Percentiles rank a stretch among this genome's conserved stretches.
Conservation (phyloP, 331 rosid genomes). For the Saraca asoca region DNA sequence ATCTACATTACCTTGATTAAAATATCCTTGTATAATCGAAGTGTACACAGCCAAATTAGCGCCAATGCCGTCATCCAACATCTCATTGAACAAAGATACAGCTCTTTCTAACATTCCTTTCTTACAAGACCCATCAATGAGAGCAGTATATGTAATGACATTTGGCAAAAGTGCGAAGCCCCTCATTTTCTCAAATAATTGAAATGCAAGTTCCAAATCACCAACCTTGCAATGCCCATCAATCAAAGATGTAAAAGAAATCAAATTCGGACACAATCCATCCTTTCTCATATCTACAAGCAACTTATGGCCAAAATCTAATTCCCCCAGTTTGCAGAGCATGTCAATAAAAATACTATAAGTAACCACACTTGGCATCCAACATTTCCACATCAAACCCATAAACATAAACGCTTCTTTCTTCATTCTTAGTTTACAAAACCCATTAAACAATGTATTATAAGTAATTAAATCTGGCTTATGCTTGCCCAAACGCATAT, state of each 20-base stretch:
- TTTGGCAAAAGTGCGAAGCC: conserved; percentile 30
- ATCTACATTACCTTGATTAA: conserved; percentile 38
- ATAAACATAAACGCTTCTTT: conserved; percentile 37
- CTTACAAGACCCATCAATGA: conserved; percentile 43
- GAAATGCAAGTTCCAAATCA: conserved; percentile 38
- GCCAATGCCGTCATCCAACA: conserved; percentile 35
- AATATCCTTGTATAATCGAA: conserved; percentile 44
- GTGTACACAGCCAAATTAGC: conserved; percentile 41
- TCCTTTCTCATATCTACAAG: conserved; percentile 36
- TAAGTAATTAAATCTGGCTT: conserved; percentile 41
- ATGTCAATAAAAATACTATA: conserved; percentile 41
- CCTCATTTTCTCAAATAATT: conserved; percentile 37
- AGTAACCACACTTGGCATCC: conserved; percentile 45
- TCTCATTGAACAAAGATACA: conserved; percentile 35
- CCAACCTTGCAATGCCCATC: conserved; percentile 51
- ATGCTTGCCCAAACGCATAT: conserved; percentile 17
- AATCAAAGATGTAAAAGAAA: conserved; percentile 44
- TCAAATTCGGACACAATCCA: conserved; percentile 38
- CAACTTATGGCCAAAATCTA: conserved; percentile 31
- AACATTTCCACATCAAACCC: conserved; percentile 50
- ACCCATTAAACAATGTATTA: conserved; percentile 42
- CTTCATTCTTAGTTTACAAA: conserved; percentile 42
- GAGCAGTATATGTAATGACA: conserved; percentile 41
- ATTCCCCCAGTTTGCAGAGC: conserved; percentile 43
- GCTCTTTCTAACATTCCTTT: conserved; percentile 42